Evolutionary conservation across 108 stramenopile genomes (phyloP), one percentile per base, ranked within the genome.

Genomic region (Cylindrotheca fusiformis): DNA sequence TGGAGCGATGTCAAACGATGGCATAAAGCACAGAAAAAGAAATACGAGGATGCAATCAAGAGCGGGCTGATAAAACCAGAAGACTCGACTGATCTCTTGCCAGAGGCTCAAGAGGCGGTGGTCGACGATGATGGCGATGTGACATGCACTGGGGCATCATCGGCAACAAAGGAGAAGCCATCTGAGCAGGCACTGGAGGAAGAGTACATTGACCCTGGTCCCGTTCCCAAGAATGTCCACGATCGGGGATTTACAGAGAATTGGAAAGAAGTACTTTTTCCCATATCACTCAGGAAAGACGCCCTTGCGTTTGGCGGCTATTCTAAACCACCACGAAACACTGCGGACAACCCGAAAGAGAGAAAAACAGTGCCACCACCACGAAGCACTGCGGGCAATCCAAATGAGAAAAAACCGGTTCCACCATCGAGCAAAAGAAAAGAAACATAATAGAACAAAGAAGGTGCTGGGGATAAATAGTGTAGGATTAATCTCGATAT

Each of bases 241-340:
- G 58, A 86, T 52, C 68, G 68, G 49, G 87, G 91, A 0, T 77
- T 88, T 30, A 47, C 79, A 18, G 84, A 79, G 32, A 93, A 93
- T 61, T 87, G 88, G 72, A 71, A 58, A 22, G 87, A 93, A 58
- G 84, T 93, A 18, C 32, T 93, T 1, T 89, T 68, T 48, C 91
- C 91, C 18, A 64, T 85, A 8, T 88, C 85, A 21, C 58, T 88
- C 4, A 72, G 87, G 28, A 58, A 74, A 52, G 74, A 83, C 52
- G 80, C 79, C 5, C 8, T 63, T 32, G 45, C 47, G 6, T 3
- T 47, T 28, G 72, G 60, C 18, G 63, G 58, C 5, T 69, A 53
- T 23, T 55, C 58, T 1, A 45, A 32, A 48, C 49, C 53, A 14
- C 36, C 36, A 41, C 36, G 10, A 10, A 14, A 14, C 10, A 14